Evolutionary conservation across 2,329 filamentous ascomycete species (phyloP), one percentile per base, ranked within the genome.

Genomic region (Apiospora phragmitis): DNA sequence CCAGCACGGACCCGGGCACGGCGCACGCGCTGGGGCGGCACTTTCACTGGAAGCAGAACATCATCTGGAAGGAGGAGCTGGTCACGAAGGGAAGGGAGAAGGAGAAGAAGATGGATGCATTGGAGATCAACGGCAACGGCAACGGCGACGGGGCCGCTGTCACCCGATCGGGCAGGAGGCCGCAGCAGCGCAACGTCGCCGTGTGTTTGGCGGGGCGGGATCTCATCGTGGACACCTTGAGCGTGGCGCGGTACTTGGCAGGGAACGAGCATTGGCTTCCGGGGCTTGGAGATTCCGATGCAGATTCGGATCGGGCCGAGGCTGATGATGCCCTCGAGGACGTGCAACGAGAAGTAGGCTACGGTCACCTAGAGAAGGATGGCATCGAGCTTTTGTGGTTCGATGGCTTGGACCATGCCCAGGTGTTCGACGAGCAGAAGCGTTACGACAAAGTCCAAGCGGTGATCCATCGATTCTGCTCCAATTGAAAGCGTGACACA

Each of bases 31-130:
- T 94, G 0, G 88, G 86, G 0, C 83, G 91, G 3, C 86, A 90
- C 75, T 93, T 94, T 80, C 93, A 92, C 80, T 94, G 92, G 92
- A 85, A 85, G 35, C 86, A 93, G 74, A 93, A 91, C 73, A 88
- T 92, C 49, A 80, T 92, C 9, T 94, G 92, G 91, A 89, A 88
- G 74, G 89, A 93, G 66, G 89, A 92, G 72, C 78, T 93, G 65
- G 73, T 85, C 69, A 43, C n/a, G 26, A 41, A 41, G 62, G 26
- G 43, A 9, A 29, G 73, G 42, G 55, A 66, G 26, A 70, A 68
- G 67, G n/a, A n/a, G n/a, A n/a, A n/a, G n/a, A n/a, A n/a, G n/a
- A n/a, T n/a, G n/a, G n/a, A n/a, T n/a, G 16, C 26, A 6, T 51
- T 70, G 12, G 71, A 65, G 0, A 71, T 69, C 26, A 68, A 71